Evolutionary conservation across 495 filamentous ascomycete genomes (phyloP).

Genomic region (Cercophora newfieldiana): DNA sequence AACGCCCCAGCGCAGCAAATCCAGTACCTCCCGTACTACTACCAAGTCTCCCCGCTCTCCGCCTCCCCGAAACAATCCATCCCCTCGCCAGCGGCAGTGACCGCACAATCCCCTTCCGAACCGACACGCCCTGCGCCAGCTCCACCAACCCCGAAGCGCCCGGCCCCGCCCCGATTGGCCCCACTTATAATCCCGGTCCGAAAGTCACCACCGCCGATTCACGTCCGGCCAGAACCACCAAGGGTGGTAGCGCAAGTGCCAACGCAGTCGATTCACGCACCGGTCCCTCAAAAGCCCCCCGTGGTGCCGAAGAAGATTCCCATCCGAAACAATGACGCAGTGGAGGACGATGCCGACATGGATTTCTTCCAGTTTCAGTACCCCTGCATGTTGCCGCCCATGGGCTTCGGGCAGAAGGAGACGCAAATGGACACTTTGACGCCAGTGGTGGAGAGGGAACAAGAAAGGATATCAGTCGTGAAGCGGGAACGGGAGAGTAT

Average conservation of each 20-base stretch:
- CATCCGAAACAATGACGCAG: neutral
- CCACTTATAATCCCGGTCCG: slow-evolving; percentile 12
- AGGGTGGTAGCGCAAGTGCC: neutral
- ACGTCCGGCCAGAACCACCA: neutral
- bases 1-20: neutral
- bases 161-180: neutral
- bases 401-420: neutral
- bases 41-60: neutral
- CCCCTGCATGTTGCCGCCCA: slow-evolving; percentile 23
- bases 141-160: neutral
- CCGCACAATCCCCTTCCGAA: neutral
- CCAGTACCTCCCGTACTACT: neutral
- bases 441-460: too few relatives aligned
- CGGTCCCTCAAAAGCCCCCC: slow-evolving; percentile 5
- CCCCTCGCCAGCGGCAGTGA: neutral
- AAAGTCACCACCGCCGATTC: neutral
- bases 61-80: neutral
- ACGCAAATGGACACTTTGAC: too few relatives aligned
- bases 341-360: neutral
- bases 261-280: neutral
- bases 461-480: too few relatives aligned
- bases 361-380: slow-evolving; percentile 23
- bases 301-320: neutral
- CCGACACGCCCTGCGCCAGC: neutral
- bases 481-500: too few relatives aligned